phyloP scores from a whole-genome alignment of 2,329 filamentous ascomycete species.

The Daldinia eschscholtzii region DNA sequence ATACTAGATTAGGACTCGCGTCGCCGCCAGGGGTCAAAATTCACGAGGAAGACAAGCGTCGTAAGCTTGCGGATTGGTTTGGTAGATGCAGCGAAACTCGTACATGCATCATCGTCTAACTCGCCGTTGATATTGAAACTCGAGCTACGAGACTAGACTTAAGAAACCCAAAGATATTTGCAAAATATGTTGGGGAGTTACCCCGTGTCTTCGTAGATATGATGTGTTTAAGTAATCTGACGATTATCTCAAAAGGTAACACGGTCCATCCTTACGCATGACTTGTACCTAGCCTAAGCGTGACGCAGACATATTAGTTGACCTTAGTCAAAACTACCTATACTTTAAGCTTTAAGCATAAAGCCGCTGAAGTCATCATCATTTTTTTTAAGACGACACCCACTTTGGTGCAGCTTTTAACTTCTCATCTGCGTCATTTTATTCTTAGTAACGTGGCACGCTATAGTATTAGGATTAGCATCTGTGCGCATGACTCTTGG shows the following conservation, averaged over 20 bases:
- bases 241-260: neutral
- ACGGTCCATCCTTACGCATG: neutral
- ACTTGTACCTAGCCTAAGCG: neutral
- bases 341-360: neutral
- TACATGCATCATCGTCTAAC: slow-evolving; percentile 5
- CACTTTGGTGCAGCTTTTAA: neutral
- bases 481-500: neutral
- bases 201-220: neutral
- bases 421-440: neutral
- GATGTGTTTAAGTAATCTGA: neutral
- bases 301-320: neutral
- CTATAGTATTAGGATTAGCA: neutral
- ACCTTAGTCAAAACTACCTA: neutral
- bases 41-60: slow-evolving; percentile 12
- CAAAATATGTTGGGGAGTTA: neutral
- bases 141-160: neutral
- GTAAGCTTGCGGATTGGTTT: slow-evolving; percentile 15
- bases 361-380: neutral
- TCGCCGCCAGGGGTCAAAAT: slow-evolving; percentile 8
- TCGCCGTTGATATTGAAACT: neutral
- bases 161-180: too few relatives aligned
- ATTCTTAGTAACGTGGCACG: neutral
- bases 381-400: neutral
- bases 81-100: slow-evolving; percentile 1
- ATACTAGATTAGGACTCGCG: slow-evolving; percentile 8